Percentiles rank a stretch among this genome's conserved stretches.
phyloP scores from a whole-genome alignment of 495 filamentous ascomycete species.

The Xylaria sp. region DNA sequence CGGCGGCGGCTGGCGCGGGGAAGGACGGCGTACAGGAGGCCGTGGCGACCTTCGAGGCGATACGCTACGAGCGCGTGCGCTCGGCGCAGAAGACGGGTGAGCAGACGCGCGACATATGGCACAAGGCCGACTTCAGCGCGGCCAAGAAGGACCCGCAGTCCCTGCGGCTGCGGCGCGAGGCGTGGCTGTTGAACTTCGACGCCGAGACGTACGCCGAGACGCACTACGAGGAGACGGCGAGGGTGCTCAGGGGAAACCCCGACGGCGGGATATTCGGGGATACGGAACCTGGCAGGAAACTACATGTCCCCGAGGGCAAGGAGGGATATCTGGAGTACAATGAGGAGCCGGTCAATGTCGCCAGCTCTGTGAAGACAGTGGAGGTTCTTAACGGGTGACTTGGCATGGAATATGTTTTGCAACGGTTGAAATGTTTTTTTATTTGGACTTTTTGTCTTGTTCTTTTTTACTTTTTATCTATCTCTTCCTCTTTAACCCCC shows the following conservation, averaged over 20 bases:
- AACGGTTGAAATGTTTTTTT: conserved; percentile 5
- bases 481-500: background rate
- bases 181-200: conserved; percentile 68
- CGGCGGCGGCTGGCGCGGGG: conserved; percentile 46
- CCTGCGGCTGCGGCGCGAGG: conserved; percentile 61
- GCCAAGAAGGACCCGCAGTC: conserved; percentile 65
- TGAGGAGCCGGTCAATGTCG: background rate
- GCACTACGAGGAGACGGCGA: conserved; percentile 34
- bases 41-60: conserved; percentile 54
- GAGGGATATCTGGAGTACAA: conserved; percentile 36
- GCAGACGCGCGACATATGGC: conserved; percentile 65
- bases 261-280: conserved; percentile 31
- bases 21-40: conserved; percentile 50
- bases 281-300: conserved; percentile 25
- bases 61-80: conserved; percentile 61
- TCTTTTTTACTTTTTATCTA: conserved; percentile 7
- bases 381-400: conserved; percentile 2
- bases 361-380: background rate
- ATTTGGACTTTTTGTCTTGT: background rate
- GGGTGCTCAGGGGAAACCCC: conserved; percentile 23
- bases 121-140: conserved; percentile 64
- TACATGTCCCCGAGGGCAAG: conserved; percentile 35
- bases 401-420: background rate
- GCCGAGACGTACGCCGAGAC: conserved; percentile 62
- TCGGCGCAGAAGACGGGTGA: conserved; percentile 66